Evolutionary conservation across 1,139 yeast genomes (phyloP).

Genomic region (Sugiyamaella pinicola): DNA sequence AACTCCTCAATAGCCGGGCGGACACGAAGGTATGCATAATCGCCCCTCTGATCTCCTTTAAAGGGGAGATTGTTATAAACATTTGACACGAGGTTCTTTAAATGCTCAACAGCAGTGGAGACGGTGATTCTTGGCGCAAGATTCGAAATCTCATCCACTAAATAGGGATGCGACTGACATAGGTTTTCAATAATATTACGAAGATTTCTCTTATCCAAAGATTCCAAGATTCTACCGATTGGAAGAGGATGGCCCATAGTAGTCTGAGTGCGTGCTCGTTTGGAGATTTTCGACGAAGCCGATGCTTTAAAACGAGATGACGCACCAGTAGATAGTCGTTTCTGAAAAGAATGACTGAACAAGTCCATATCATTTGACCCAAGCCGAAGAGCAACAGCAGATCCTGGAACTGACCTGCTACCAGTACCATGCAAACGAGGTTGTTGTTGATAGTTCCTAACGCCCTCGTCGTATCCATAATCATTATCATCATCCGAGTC

Average conservation of each 20-base stretch:
- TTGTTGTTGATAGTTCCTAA: constrained; percentile 8
- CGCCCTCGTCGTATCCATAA: background rate
- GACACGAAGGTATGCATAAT: constrained; percentile 85
- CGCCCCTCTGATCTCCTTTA: constrained; percentile 70
- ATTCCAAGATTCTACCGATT: constrained; percentile 63
- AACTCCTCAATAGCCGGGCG: constrained; percentile 75
- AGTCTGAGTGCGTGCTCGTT: constrained; percentile 31
- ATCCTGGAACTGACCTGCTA: constrained; percentile 1
- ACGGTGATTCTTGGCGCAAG: constrained; percentile 64
- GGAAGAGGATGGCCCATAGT: constrained; percentile 52
- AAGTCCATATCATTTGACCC: constrained; percentile 21
- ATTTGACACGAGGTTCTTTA: constrained; percentile 51
- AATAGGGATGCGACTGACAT: constrained; percentile 63
- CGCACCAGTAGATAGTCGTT: constrained; percentile 18
- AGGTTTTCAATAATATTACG: constrained; percentile 56
- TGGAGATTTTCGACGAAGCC: constrained; percentile 19
- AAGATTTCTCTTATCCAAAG: constrained; percentile 59
- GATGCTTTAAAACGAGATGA: constrained; percentile 17
- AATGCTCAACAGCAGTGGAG: constrained; percentile 52
- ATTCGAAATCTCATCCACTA: constrained; percentile 53
- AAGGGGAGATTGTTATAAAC: constrained; percentile 65
- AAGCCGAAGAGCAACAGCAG: background rate
- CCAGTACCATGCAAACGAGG: background rate
- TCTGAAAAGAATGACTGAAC: constrained; percentile 21
- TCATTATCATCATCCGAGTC: constrained; percentile 11